Conservation (phyloP, 495 filamentous ascomycete genomes). For the Astrocystis sublimbata region DNA sequence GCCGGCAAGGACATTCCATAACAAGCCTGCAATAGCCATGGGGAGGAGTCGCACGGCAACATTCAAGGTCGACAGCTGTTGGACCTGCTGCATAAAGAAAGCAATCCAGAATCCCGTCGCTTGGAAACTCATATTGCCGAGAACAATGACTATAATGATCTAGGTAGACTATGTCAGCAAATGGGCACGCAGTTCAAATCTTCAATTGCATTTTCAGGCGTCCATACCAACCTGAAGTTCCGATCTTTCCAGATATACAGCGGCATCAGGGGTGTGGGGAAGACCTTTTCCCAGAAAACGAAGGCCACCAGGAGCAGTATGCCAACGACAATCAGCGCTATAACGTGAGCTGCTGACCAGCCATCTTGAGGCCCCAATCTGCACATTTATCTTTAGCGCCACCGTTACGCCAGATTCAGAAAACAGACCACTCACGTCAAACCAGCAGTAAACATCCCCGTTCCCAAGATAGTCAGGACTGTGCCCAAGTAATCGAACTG, state of each 20-base stretch:
- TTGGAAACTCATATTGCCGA: slow-evolving; percentile 56
- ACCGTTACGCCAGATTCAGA: background rate
- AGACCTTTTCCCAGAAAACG: slow-evolving; percentile 59
- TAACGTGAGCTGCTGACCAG: slow-evolving; percentile 62
- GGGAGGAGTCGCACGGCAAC: slow-evolving; percentile 60
- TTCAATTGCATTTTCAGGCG: slow-evolving; percentile 26
- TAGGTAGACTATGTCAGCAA: slow-evolving; percentile 42
- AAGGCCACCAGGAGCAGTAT: slow-evolving; percentile 57
- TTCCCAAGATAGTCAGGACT: slow-evolving; percentile 60
- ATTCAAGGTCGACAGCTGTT: slow-evolving; percentile 47
- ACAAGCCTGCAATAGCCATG: slow-evolving; percentile 53
- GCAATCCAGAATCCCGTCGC: slow-evolving; percentile 54
- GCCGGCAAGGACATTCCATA: slow-evolving; percentile 52
- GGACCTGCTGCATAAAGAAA: slow-evolving; percentile 58
- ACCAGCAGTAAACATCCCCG: slow-evolving; percentile 63
- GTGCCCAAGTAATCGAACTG: slow-evolving; percentile 65
- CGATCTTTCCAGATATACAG: slow-evolving; percentile 55
- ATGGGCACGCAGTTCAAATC: background rate
- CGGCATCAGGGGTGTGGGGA: slow-evolving; percentile 55
- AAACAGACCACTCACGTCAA: slow-evolving; percentile 54
- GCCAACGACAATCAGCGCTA: slow-evolving; percentile 62
- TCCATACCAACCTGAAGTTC: slow-evolving; percentile 52
- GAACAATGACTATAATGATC: slow-evolving; percentile 52
- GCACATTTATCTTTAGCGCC: slow-evolving; percentile 24
- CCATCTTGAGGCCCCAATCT: slow-evolving; percentile 50